Base-by-base conservation (phyloP, 1,284 basidiomycete genomes). In the Leccinum ambiguum region DNA sequence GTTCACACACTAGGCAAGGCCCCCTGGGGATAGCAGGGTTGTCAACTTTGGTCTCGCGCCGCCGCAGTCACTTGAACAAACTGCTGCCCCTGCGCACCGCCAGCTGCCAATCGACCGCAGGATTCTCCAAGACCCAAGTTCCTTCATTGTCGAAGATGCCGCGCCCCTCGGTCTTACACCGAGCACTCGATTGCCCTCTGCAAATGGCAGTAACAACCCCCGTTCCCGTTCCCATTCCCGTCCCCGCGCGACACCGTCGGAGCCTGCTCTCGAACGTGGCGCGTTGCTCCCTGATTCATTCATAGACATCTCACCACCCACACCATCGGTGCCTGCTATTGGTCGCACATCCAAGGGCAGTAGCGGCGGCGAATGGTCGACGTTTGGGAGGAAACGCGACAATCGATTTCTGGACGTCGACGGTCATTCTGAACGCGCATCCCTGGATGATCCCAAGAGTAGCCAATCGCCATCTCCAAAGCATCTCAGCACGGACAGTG, bases 301-400 rank as follows among this genome's bases (percentile, higher is more conserved):
- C 45, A 30, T 59, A 56, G 68, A 69, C 57, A 62, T 66, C 59
- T 63, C 63, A 16, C 68, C 57, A 59, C 64, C 66, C 3, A 66
- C 66, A 41, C 59, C 71, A 16, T 56, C 23, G 11, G 62, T 57
- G 63, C 61, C 65, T 65, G 66, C 65, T 54, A 65, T 68, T 59
- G 73, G 62, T 59, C 76, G 68, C 66, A 67, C 69, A 53, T 77
- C 74, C 65, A 71, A 69, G 36, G 61, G 75, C 23, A 66, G 74
- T 3, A 63, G 73, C 0, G 69, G 70, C 26, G 75, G 76, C 7
- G 77, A 75, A 61, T 82, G 80, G 81, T 76, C 81, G 13, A 82
- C 80, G 9, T 83, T 82, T 72, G 81, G 81, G 18, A 72, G 78
- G 60, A 72, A 71, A 58, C 73, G 71, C 50, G 65, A 66, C 21